Percentiles rank a stretch among this genome's conserved stretches.
phyloP scores from a whole-genome alignment of 768 basidiomycete genomes.

The Dioszegia crocea region DNA sequence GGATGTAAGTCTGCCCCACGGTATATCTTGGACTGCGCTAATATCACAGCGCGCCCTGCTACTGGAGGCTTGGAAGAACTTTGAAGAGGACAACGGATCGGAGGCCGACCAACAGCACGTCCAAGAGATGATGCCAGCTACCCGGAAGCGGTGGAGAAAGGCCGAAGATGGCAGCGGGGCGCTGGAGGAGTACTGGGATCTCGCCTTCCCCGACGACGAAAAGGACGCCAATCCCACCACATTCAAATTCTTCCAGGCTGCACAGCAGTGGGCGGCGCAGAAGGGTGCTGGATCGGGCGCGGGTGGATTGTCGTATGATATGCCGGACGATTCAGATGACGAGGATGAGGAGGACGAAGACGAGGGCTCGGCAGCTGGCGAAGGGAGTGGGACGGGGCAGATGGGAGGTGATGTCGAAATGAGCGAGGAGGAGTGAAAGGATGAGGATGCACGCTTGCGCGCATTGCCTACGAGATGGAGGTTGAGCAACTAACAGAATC shows the following conservation, averaged over 20 bases:
- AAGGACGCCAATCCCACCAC: slow-evolving; percentile 84
- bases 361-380: slow-evolving; percentile 4
- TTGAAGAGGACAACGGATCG: slow-evolving; percentile 76
- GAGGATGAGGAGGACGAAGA: slow-evolving; percentile 36
- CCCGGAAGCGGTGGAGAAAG: slow-evolving; percentile 75
- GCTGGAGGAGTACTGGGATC: slow-evolving; percentile 89
- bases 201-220: slow-evolving; percentile 95
- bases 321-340: slow-evolving; percentile 36
- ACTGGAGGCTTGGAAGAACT: slow-evolving; percentile 91
- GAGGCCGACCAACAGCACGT: slow-evolving; percentile 73
- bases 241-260: slow-evolving; percentile 94
- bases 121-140: slow-evolving; percentile 86
- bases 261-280: slow-evolving; percentile 69
- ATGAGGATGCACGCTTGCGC: neutral
- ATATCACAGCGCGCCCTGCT: slow-evolving; percentile 72
- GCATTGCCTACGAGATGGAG: too few species aligned
- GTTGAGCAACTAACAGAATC: too few species aligned
- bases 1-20: slow-evolving; percentile 60
- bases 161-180: slow-evolving; percentile 74
- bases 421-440: slow-evolving; percentile 10
- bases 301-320: slow-evolving; percentile 39
- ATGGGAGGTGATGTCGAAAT: slow-evolving; percentile 9
- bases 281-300: slow-evolving; percentile 27
- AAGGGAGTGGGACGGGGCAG: neutral
- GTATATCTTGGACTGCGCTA: slow-evolving; percentile 2